Evolutionary conservation across 306 rosid species (phyloP), one percentile per base, ranked within the genome.

Genomic region (Purshia tridentata): DNA sequence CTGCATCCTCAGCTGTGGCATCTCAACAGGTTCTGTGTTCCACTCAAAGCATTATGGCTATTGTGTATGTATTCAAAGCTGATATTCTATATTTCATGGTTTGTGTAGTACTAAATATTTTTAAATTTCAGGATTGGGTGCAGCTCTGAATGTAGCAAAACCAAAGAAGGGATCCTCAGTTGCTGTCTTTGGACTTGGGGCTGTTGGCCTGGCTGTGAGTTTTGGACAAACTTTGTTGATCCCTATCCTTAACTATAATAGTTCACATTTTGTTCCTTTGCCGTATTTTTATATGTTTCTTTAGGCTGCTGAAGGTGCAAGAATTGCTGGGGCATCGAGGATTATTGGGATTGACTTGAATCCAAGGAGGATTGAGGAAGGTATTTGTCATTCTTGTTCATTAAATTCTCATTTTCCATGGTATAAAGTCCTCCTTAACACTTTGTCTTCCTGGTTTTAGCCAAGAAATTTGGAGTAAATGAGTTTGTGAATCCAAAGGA

Each of bases 401-500:
- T 29, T 29, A 29, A 29, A 29, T 60, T 60, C 47, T 10, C 20
- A 10, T 50, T 1, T 52, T 4, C 14, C 69, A 49, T 44, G 15
- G 41, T 37, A n/a, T 49, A n/a, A 18, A 42, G 14, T 72, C 0
- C 47, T 56, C 29, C 10, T 20, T 37, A 66, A 58, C 22, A 45
- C 47, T 61, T 16, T 48, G 19, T 48, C 46, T 20, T 51, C 4
- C 50, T 63, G 51, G 44, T 67, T 46, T 49, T 71, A 86, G 90
- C 90, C 56, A 83, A 73, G 74, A 81, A 73, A 46, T 81, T 83
- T 51, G 86, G 90, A 3, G 86, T 86, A n/a, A 81, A 75, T 14
- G 88, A 86, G 58, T 86, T 86, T 48, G 78, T 86, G 58, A 83
- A 86, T 64, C 90, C 86, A 35, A 83, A 81, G 47, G 86, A 86